Evolutionary conservation across 2,329 filamentous ascomycete species (phyloP).

Genomic region (Scedosporium dehoogii): DNA sequence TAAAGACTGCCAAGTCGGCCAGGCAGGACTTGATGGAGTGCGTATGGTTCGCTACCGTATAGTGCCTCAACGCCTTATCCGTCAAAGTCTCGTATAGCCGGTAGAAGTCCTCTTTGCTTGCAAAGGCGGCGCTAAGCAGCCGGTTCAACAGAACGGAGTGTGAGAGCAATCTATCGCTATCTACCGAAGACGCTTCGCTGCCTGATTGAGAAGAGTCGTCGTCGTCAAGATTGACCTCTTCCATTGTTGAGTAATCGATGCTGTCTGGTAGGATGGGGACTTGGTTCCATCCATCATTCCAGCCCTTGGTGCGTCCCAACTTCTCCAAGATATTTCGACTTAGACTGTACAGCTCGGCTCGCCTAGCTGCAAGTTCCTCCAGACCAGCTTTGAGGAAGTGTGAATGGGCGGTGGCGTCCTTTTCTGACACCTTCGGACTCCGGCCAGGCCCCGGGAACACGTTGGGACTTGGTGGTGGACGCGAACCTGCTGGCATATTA

Average conservation of each 20-base stretch:
- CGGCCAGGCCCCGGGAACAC: slow-evolving; percentile 38
- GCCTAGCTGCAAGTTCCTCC: slow-evolving; percentile 70
- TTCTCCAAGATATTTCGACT: slow-evolving; percentile 72
- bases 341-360: slow-evolving; percentile 73
- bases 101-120: slow-evolving; percentile 54
- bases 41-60: slow-evolving; percentile 65
- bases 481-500: slow-evolving; percentile 26
- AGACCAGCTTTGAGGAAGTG: slow-evolving; percentile 55
- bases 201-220: slow-evolving; percentile 16
- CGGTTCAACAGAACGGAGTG: slow-evolving; percentile 40
- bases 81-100: slow-evolving; percentile 67
- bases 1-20: slow-evolving; percentile 77
- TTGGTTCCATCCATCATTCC: slow-evolving; percentile 66
- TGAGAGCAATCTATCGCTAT: neutral
- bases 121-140: slow-evolving; percentile 50
- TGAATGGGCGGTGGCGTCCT: slow-evolving; percentile 28
- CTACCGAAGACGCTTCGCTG: neutral
- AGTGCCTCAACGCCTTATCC: slow-evolving; percentile 74
- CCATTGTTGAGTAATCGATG: slow-evolving; percentile 35
- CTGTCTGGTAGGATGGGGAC: slow-evolving; percentile 37
- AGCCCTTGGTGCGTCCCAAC: slow-evolving; percentile 60
- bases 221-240: slow-evolving; percentile 46
- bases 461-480: slow-evolving; percentile 37
- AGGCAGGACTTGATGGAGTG: slow-evolving; percentile 70
- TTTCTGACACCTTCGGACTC: slow-evolving; percentile 25